Base-by-base conservation (phyloP, 1,139 yeast species). In the Kodamaea fungicola region DNA sequence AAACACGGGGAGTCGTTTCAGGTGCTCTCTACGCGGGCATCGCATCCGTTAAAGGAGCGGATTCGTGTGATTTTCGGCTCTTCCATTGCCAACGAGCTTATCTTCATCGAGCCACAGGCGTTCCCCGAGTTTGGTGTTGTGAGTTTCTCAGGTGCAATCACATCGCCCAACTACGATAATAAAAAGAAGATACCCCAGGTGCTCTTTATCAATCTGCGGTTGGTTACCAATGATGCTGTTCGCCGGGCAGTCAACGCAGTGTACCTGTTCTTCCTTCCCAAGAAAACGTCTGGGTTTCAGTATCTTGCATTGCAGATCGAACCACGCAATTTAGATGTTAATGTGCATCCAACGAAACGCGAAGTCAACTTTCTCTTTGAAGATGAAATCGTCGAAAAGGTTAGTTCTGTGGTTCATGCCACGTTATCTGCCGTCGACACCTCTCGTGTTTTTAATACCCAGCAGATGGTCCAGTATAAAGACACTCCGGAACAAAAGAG, bases 321-420 rank as follows among this genome's bases (percentile, higher is more conserved):
- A 12, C 86, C 97, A 1, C 65, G 63, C 25, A 81, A 83, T 42
- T 69, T 92, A 9, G 99, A 92, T 56, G 98, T 92, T 8, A 92
- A 92, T 56, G 81, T 94, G 7, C 98, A 94, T 54, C 99, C 99
- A 0, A 92, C 98, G 0, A 92, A 92, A 51, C 71, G 94, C 38
- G 97, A 92, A 51, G 97, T 94, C 1, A 62, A 95, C 35, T 89
- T 94, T 55, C 63, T 92, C 27, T 61, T 80, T 54, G 97, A 94
- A 52, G 95, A 85, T 38, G 97, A 89, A 53, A 86, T 94, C 16
- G 74, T 87, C 6, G 89, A 83, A 30, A 48, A 57, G 19, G 68
- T 92, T 1, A 70, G 83, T 23, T 57, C 59, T 0, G 52, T 61
- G 7, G 55, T 90, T 0, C 82, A 80, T 39, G 63, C 61, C 3